Conservation (phyloP, 169 alveolate genomes). For the Perkinsus marinus region DNA sequence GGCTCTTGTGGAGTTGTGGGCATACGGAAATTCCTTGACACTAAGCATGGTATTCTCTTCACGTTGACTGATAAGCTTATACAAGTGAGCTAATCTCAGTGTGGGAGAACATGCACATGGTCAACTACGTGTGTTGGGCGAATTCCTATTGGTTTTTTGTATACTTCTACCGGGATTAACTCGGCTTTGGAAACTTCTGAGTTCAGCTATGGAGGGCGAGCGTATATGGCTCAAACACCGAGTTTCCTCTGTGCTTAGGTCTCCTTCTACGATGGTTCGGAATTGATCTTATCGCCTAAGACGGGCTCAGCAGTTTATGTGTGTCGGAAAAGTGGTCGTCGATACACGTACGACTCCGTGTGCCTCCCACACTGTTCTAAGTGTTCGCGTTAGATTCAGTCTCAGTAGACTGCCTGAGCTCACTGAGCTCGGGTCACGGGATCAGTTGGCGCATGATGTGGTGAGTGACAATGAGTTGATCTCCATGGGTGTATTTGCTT, state of each 20-base stretch:
- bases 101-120: too few relatives aligned
- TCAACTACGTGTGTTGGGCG: too few relatives aligned
- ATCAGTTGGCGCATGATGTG: background rate
- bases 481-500: background rate
- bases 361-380: too few relatives aligned
- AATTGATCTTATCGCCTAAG: conserved; percentile 51
- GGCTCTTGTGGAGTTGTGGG: background rate
- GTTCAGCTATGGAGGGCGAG: too few relatives aligned
- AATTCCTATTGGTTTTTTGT: background rate
- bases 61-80: conserved; percentile 62
- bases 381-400: background rate
- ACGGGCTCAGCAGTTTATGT: conserved; percentile 54
- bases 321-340: conserved; percentile 30
- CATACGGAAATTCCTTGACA: conserved; percentile 3
- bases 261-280: conserved; percentile 64
- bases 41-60: conserved; percentile 67
- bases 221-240: too few relatives aligned
- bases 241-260: conserved; percentile 6
- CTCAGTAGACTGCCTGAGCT: background rate
- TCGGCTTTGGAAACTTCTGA: too few relatives aligned
- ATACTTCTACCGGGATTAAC: background rate
- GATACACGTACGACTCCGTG: background rate
- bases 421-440: background rate
- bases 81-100: too few relatives aligned
- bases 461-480: background rate